phyloP scores from a whole-genome alignment of 306 rosid genomes.

The cucumber (Cucumis sativus) region DNA sequence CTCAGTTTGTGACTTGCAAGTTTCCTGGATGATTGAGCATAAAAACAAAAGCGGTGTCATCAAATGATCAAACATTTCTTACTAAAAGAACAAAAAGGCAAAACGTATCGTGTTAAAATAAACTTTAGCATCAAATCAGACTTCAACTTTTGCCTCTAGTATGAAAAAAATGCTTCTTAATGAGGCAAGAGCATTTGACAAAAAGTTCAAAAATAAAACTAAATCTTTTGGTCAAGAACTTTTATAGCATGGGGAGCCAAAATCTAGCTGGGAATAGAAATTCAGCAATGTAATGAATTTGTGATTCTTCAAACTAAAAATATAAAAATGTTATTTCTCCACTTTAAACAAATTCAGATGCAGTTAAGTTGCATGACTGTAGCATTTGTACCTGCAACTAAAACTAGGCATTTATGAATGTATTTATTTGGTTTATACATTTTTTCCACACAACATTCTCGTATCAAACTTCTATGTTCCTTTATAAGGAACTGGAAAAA shows the following conservation, averaged over 20 bases:
- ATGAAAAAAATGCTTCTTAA: neutral
- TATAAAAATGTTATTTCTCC: neutral
- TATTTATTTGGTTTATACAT: neutral
- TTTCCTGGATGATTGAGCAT: slow-evolving; percentile 45
- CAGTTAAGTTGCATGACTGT: neutral
- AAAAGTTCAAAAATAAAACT: neutral
- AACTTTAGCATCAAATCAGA: neutral
- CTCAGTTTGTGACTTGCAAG: slow-evolving; percentile 63
- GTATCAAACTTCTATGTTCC: neutral
- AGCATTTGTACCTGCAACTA: neutral
- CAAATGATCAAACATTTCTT: neutral
- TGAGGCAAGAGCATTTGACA: neutral
- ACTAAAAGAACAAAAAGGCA: neutral
- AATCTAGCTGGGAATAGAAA: neutral
- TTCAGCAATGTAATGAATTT: neutral
- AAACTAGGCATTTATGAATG: neutral
- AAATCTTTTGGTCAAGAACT: neutral
- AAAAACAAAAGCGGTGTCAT: slow-evolving; percentile 17
- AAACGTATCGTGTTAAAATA: neutral
- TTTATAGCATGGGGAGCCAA: neutral
- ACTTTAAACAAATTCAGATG: neutral
- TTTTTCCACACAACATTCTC: neutral
- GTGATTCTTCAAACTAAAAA: neutral
- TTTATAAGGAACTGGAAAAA: neutral
- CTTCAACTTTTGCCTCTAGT: neutral